phyloP scores from a whole-genome alignment of 2,329 filamentous ascomycete species.

The Fusarium sp. region DNA sequence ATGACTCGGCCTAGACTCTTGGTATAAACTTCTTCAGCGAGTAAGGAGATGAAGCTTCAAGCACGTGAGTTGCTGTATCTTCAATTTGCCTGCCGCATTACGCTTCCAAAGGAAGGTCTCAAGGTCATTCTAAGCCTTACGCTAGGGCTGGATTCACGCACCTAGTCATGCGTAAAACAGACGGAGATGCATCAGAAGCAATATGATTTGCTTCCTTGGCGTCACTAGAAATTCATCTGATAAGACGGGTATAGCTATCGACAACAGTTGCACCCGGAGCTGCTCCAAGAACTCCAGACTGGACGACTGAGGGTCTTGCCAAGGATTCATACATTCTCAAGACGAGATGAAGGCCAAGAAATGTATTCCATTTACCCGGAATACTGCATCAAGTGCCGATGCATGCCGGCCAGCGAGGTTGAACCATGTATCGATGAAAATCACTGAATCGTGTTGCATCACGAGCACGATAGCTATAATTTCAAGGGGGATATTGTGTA shows the following conservation, averaged over 20 bases:
- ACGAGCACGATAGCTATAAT: too few species aligned
- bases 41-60: background rate
- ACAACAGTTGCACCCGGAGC: too few species aligned
- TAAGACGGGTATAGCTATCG: too few species aligned
- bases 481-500: background rate
- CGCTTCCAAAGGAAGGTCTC: accelerated
- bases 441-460: background rate
- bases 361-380: background rate
- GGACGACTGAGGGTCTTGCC: background rate
- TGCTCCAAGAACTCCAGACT: too few species aligned
- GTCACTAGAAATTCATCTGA: background rate
- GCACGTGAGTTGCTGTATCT: background rate
- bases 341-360: background rate
- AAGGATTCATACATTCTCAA: background rate
- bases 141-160: background rate
- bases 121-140: background rate
- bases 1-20: background rate
- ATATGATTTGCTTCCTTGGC: background rate
- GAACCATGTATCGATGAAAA: background rate
- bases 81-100: background rate
- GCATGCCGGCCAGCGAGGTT: background rate
- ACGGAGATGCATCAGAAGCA: background rate
- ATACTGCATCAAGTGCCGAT: background rate
- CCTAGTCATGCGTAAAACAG: too few species aligned
- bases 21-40: background rate